phyloP scores from a whole-genome alignment of 2,329 filamentous ascomycete species.

The Pestalotiopsis sp. region DNA sequence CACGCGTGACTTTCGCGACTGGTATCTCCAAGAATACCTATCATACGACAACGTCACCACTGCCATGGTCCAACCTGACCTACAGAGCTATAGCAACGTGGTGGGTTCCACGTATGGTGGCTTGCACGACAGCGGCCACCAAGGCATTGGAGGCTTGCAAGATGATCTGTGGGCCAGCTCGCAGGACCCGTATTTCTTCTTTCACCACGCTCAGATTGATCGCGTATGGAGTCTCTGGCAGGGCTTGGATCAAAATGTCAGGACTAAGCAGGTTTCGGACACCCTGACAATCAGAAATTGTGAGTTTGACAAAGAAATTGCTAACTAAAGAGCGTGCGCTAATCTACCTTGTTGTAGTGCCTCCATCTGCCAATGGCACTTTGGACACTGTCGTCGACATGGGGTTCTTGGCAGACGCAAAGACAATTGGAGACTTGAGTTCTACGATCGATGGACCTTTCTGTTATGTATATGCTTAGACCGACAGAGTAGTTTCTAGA shows the following conservation, averaged over 20 bases:
- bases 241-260: conserved; percentile 10
- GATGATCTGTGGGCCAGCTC: background rate
- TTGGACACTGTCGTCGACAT: conserved; percentile 24
- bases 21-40: conserved; percentile 20
- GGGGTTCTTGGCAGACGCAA: conserved; percentile 19
- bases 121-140: conserved; percentile 29
- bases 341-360: background rate
- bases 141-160: conserved; percentile 26
- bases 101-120: conserved; percentile 27
- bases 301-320: background rate
- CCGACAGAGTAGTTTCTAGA: no score
- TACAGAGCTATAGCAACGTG: conserved; percentile 19
- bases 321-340: no score
- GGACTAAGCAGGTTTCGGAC: conserved; percentile 18
- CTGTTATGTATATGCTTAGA: background rate
- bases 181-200: conserved; percentile 16
- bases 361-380: conserved; percentile 22
- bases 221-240: conserved; percentile 24
- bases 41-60: conserved; percentile 28
- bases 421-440: conserved; percentile 26
- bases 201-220: conserved; percentile 20
- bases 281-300: conserved; percentile 25
- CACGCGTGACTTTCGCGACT: conserved; percentile 19
- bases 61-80: conserved; percentile 15
- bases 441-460: conserved; percentile 28